Conservation (phyloP, 176 grass and related monocot genomes). For the Saccharum spontaneum region DNA sequence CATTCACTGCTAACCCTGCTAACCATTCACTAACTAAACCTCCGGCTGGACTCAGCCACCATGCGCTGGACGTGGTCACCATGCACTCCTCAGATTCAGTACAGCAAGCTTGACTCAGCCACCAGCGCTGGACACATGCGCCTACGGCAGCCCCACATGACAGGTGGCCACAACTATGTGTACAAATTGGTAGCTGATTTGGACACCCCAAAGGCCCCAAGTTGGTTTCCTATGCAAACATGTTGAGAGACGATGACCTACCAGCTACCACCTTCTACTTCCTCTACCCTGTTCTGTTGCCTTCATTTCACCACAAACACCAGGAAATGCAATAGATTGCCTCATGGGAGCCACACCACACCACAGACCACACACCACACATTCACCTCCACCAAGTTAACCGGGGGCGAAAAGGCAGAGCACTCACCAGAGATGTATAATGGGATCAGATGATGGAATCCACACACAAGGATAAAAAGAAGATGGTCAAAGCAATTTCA, state of each 20-base stretch:
- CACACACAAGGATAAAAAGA: constrained; percentile 22
- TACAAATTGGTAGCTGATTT: constrained; percentile 26
- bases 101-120: too few species aligned
- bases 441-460: constrained; percentile 45
- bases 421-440: constrained; percentile 32
- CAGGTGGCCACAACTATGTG: not conserved
- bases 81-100: too few species aligned
- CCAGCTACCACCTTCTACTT: constrained; percentile 35
- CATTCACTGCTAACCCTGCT: too few species aligned
- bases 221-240: constrained; percentile 37
- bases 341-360: constrained; percentile 19
- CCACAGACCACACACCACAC: not conserved
- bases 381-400: constrained; percentile 16
- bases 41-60: too few species aligned
- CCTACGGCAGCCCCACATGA: too few species aligned
- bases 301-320: constrained; percentile 6
- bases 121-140: too few species aligned
- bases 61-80: too few species aligned
- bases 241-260: constrained; percentile 38
- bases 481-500: constrained; percentile 39
- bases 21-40: too few species aligned
- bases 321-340: constrained; percentile 17
- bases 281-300: constrained; percentile 14
- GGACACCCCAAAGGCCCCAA: constrained; percentile 16
- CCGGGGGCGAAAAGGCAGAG: constrained; percentile 7